Evolutionary conservation across 2,329 filamentous ascomycete species (phyloP).

Genomic region (Talaromyces islandicus): DNA sequence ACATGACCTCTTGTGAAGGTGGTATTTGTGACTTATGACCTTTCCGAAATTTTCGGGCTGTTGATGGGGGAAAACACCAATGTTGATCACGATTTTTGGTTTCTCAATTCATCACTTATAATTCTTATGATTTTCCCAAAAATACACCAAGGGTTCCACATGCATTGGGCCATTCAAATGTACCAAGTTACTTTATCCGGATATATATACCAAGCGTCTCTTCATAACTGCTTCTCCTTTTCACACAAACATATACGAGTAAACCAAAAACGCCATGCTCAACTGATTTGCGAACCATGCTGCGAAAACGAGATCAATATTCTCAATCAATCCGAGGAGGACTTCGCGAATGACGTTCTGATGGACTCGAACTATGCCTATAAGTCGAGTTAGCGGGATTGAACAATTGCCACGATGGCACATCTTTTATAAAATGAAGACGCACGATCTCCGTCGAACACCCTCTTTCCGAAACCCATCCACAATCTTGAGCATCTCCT

Average conservation of each 20-base stretch:
- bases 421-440: constrained; percentile 16
- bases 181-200: background rate
- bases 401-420: background rate
- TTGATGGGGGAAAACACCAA: no score
- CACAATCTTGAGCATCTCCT: constrained; percentile 88
- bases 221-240: background rate
- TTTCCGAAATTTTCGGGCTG: no score
- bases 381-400: background rate
- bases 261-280: background rate
- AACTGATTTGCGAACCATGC: background rate
- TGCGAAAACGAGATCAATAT: background rate
- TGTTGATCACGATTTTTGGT: background rate
- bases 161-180: background rate
- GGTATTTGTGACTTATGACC: no score
- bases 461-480: constrained; percentile 82
- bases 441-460: constrained; percentile 74
- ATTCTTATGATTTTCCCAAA: background rate
- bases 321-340: constrained; percentile 21
- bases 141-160: background rate
- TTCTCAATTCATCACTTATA: background rate
- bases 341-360: constrained; percentile 10
- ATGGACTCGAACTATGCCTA: constrained; percentile 11
- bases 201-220: background rate
- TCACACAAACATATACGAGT: background rate
- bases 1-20: no score